Base-by-base conservation (phyloP, 1,284 basidiomycete species). In the Anthracocystis panici-leucophaei region DNA sequence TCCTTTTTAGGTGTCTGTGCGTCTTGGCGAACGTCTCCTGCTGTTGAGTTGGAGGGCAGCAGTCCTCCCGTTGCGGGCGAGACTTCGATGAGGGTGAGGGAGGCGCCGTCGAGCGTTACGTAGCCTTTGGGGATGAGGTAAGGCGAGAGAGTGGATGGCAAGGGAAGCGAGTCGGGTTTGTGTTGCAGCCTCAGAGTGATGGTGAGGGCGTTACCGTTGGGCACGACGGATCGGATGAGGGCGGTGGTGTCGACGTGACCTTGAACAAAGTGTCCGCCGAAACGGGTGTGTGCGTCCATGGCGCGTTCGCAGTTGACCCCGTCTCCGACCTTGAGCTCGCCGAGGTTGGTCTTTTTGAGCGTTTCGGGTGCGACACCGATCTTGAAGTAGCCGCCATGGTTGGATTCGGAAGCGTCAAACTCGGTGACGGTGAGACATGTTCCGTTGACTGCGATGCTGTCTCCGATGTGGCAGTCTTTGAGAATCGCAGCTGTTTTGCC, bases 81-180 rank as follows among this genome's bases (percentile, higher is more conserved):
- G 27, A 97, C 93, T 40, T 88, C 88, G 0, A 95, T 98, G 74
- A 99, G 83, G 0, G 96, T 99, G 51, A 99, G 88, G 2, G 94
- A 97, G 2, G 95, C 91, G 21, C 97, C 96, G 85, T 99, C 96
- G 74, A 99, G 90, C 11, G 95, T 91, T 61, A 99, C 89, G 85
- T 95, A 99, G 55, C 96, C 96, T 86, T 99, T 99, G n/a, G 92
- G 91, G 68, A 99, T 93, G 74, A 99, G 88, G 85, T 94, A 97
- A 0, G 90, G 91, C 58, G 94, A 87, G 33, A 93, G 88, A 6
- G 89, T 91, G 35, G 90, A 91, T 51, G 89, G 90, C 88, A 5
- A 91, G 88, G 55, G 97, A 0, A 84, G 72, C 5, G 63, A 62
- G 16, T 75, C 65, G 5, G 62, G 64, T 33, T 77, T 71, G 56